A percentile compares a stretch with the other conserved stretches of the same genome.
Conservation (phyloP, 2,329 filamentous ascomycete genomes). For the Nothophaeocryptopus gaeumannii region DNA sequence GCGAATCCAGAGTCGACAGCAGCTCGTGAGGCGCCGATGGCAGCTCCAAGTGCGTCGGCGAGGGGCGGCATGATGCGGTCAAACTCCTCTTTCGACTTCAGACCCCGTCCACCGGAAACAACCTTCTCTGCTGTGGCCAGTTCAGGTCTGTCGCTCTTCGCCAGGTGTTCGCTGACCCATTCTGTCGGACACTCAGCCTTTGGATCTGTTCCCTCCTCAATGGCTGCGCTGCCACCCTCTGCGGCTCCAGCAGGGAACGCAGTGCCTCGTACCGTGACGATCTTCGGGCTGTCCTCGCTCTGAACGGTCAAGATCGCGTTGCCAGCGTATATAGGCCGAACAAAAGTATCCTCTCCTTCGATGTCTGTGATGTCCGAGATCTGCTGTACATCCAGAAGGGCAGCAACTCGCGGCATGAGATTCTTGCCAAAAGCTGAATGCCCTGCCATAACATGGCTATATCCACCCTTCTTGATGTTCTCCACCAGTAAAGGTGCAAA, state of each 20-base stretch:
- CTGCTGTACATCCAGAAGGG: slow-evolving; percentile 86
- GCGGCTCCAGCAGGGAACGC: slow-evolving; percentile 75
- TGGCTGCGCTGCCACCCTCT: slow-evolving; percentile 68
- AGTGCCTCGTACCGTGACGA: slow-evolving; percentile 90
- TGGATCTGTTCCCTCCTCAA: slow-evolving; percentile 81
- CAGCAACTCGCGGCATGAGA: slow-evolving; percentile 84
- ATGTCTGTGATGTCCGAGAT: slow-evolving; percentile 88
- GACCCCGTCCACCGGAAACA: slow-evolving; percentile 86
- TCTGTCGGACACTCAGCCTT: slow-evolving; percentile 71
- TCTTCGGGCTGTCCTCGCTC: slow-evolving; percentile 78
- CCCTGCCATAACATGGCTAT: slow-evolving; percentile 84
- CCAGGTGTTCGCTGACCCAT: slow-evolving; percentile 91
- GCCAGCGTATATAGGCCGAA: slow-evolving; percentile 94
- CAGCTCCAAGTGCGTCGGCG: slow-evolving; percentile 89
- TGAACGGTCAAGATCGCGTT: slow-evolving; percentile 97
- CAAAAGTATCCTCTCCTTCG: slow-evolving; percentile 88
- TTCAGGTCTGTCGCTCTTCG: slow-evolving; percentile 91
- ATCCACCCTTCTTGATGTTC: slow-evolving; percentile 94
- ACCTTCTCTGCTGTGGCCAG: slow-evolving; percentile 84
- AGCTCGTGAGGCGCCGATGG: slow-evolving; percentile 89
- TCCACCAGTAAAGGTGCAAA: slow-evolving; percentile 90
- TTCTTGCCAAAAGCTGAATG: slow-evolving; percentile 98
- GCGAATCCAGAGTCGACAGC: slow-evolving; percentile 97
- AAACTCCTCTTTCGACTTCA: slow-evolving; percentile 98
- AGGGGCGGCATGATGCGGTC: slow-evolving; percentile 88